Base-by-base conservation (phyloP, 2,329 filamentous ascomycete genomes). In the Elsinoe australis region DNA sequence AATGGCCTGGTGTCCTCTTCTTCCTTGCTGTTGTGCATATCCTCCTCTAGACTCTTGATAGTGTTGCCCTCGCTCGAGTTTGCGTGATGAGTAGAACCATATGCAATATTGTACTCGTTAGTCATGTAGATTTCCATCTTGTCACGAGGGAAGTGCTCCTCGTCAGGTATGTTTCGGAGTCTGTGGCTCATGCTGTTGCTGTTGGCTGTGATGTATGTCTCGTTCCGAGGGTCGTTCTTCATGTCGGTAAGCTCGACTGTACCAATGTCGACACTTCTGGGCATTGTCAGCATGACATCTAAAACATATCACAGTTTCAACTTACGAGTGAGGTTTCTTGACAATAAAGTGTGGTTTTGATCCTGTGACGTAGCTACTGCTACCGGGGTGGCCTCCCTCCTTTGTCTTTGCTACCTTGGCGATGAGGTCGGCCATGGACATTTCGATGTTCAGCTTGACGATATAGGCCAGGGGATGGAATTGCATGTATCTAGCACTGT, bases 401-500 rank as follows among this genome's bases (percentile, higher is more conserved):
- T 44, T 44, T 15, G 39, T 44, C 28, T 47, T 51, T 29, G 64
- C 62, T 31, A 67, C 60, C 53, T 67, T 68, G 15, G 58, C 67
- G 51, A 74, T 71, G 15, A 76, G 65, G 47, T 71, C 68, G 51
- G 72, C 71, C 67, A 75, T 71, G 46, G 67, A 69, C 66, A 75
- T 71, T 55, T 74, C 71, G 56, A 76, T 73, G 54, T 72, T 66
- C 18, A 75, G 62, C 53, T 75, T 75, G 51, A 71, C 60, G 17
- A 72, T 59, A 55, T 71, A 74, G 4, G 66, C 72, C 3, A 75
- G 61, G 0, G 73, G 72, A 49, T 73, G 70, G 54, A 73, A 70
- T 55, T 73, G 70, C 21, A 73, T 64, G 57, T 73, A 75, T 18
- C 63, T 67, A 34, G 32, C 12, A 31, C 6, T 24, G 10, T 15